Evolutionary conservation across 768 basidiomycete genomes (phyloP).

Genomic region (Mycena vitilis): DNA sequence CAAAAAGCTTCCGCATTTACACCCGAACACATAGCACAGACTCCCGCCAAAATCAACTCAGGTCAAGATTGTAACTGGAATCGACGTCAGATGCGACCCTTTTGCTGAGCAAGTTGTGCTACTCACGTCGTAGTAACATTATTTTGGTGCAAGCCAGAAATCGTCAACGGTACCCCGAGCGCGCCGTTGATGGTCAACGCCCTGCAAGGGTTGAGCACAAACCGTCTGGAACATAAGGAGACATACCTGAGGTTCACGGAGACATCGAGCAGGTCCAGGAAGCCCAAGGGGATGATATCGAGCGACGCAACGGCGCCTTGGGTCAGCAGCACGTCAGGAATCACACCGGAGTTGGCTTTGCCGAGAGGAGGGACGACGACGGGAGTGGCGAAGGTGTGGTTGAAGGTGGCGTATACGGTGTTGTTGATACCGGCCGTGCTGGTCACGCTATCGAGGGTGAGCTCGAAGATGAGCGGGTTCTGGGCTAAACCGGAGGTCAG

Average conservation of each 20-base stretch:
- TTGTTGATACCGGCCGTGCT: conserved; percentile 63
- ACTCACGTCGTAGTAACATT: conserved; percentile 36
- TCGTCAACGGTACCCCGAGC: conserved; percentile 35
- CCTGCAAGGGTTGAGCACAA: conserved; percentile 2
- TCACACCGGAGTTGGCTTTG: conserved; percentile 68
- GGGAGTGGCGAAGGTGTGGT: conserved; percentile 64
- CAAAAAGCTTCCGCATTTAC: no score
- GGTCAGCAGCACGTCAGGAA: conserved; percentile 65
- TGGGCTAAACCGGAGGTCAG: conserved; percentile 41
- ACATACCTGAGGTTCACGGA: conserved; percentile 54
- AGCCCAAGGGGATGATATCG: conserved; percentile 64
- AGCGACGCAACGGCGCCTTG: conserved; percentile 63
- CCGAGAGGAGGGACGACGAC: conserved; percentile 62
- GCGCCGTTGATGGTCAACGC: conserved; percentile 32
- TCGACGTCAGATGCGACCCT: neutral
- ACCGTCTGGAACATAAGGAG: no score
- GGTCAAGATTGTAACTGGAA: conserved; percentile 15
- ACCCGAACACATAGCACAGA: no score
- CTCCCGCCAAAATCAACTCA: conserved; percentile 9
- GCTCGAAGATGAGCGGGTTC: conserved; percentile 58
- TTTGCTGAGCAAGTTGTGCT: neutral
- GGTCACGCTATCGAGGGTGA: conserved; percentile 57
- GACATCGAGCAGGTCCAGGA: conserved; percentile 60
- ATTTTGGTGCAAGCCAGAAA: conserved; percentile 36
- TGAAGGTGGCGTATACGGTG: conserved; percentile 67